Base-by-base conservation (phyloP, 805 yeast species). In the Metschnikowia dekortorum region DNA sequence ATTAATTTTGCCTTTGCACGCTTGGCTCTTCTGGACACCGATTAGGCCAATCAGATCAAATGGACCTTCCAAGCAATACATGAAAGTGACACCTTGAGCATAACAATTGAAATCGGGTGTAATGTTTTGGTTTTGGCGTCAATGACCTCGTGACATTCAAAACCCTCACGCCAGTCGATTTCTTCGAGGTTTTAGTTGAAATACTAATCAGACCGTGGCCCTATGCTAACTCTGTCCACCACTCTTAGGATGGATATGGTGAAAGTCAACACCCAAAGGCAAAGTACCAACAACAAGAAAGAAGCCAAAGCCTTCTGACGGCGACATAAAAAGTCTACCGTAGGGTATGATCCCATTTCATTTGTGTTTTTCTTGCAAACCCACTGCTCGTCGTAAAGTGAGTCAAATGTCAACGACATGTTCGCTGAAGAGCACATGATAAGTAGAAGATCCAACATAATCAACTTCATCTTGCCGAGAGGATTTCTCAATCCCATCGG, bases 401-500 rank as follows among this genome's bases (percentile, higher is more conserved):
- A 84, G 63, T 89, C 85, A 70, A 90, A 90, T 3, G 97, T 81
- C 35, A 92, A 74, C 4, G 97, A 83, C 48, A 92, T 68, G 64
- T 90, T 91, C 1, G 97, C 97, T 41, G 95, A 81, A 13, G 90
- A 83, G 62, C 91, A 88, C 22, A 92, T 90, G 54, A 94, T 89
- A 66, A 94, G 89, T 32, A 92, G 69, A 39, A 92, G 72, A 64
- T 94, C 99, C 57, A 90, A 73, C 73, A 90, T 73, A 53, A 92
- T 80, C 51, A 92, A 76, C 61, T 87, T 78, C 74, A 94, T 79
- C 64, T 94, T 94, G 26, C 87, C 89, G 52, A 81, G 73, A 0
- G 97, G 95, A 53, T 89, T 81, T 58, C 99, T 78, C 41, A 94
- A 74, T 0, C 99, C 99, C 44, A 94, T 66, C 0, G 98, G 99